Evolutionary conservation across 805 yeast genomes (phyloP).

Genomic region (Myxozyma nipponensis): DNA sequence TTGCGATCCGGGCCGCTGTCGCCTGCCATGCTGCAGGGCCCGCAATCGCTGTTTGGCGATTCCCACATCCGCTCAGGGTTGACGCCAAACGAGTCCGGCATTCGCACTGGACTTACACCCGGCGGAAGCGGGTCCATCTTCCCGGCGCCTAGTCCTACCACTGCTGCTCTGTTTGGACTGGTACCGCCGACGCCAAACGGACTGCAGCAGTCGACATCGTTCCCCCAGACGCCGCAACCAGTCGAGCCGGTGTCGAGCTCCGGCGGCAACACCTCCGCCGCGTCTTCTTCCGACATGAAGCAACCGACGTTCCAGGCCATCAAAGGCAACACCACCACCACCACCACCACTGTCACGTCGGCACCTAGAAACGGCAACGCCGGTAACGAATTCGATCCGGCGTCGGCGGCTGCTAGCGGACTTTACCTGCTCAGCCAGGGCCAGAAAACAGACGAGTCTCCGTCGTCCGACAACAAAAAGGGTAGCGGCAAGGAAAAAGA

Average conservation of each 20-base stretch:
- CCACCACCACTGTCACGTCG: background rate
- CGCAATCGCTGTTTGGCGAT: constrained; percentile 20
- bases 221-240: constrained; percentile 14
- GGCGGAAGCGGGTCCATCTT: constrained; percentile 38
- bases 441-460: constrained; percentile 19
- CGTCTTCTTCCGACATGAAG: background rate
- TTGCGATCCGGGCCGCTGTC: constrained; percentile 39
- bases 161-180: constrained; percentile 40
- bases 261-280: background rate
- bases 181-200: constrained; percentile 36
- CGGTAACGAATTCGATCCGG: constrained; percentile 14
- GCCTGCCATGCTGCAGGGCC: constrained; percentile 39
- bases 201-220: constrained; percentile 44
- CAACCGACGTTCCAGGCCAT: constrained; percentile 10
- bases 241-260: constrained; percentile 4
- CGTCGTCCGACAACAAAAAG: background rate
- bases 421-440: constrained; percentile 35
- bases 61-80: constrained; percentile 50
- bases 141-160: constrained; percentile 40
- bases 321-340: background rate
- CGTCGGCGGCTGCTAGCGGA: constrained; percentile 35
- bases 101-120: constrained; percentile 47
- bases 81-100: constrained; percentile 70
- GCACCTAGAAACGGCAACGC: background rate
- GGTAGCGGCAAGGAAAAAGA: no score